These are phyloP conservation scores for Dendrobium nobile DNA, from an alignment of 106 monocot species.

Conservation along the genomic window DNA sequence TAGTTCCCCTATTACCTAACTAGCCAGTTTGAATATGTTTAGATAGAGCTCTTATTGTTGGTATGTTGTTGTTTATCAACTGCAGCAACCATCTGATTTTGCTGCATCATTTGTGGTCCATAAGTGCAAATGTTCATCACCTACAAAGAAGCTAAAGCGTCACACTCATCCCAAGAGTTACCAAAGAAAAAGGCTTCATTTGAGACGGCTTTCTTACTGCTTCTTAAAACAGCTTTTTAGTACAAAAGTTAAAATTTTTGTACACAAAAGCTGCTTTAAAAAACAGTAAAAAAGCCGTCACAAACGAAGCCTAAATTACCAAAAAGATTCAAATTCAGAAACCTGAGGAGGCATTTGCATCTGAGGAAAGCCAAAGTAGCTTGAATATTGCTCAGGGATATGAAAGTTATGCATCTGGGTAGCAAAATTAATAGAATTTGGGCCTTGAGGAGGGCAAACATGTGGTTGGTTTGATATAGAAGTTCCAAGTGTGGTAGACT, in stretches of 20 bases:
- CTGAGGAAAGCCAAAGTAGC: conserved; percentile 22
- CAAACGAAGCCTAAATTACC: too few relatives aligned
- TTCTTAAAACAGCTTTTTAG: too few relatives aligned
- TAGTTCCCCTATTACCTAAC: conserved; percentile 14
- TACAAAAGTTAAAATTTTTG: too few relatives aligned
- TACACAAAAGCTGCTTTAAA: too few relatives aligned
- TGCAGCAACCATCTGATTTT: conserved; percentile 21
- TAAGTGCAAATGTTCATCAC: conserved; percentile 30
- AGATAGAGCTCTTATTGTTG: conserved; percentile 11
- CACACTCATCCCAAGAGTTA: neutral
- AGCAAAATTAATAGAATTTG: conserved; percentile 25
- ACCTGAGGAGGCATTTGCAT: conserved; percentile 26
- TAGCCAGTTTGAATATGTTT: conserved; percentile 12
- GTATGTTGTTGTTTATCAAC: conserved; percentile 5
- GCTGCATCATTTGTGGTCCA: conserved; percentile 32
- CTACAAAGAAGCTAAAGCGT: conserved; percentile 13
- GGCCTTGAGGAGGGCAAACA: conserved; percentile 5
- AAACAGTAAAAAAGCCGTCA: too few relatives aligned
- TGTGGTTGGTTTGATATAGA: conserved; percentile 14
- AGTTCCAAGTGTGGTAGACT: conserved; percentile 12
- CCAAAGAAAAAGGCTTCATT: neutral
- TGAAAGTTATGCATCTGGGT: conserved; percentile 38
- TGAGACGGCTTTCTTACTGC: too few relatives aligned
- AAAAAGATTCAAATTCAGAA: neutral
- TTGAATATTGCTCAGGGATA: conserved; percentile 34